A percentile compares a stretch with the other conserved stretches of the same genome.
These are phyloP conservation scores for Scenedesmus sp. DNA, from an alignment of 163 green algal genomes.

Conservation along the genomic window DNA sequence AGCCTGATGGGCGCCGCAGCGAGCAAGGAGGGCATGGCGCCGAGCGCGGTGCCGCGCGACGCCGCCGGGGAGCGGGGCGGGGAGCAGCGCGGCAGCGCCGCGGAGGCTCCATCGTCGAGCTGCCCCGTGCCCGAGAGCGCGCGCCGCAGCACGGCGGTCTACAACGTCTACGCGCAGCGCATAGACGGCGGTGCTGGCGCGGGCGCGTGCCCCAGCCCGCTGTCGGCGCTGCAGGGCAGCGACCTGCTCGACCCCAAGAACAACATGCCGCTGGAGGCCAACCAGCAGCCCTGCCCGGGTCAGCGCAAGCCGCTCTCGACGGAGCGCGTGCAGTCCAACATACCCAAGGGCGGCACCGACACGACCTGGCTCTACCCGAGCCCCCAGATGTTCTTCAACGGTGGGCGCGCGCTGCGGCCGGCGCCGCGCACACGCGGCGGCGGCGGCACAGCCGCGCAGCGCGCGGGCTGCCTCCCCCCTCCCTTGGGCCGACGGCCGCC, in stretches of 20 bases:
- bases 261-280: slow-evolving; percentile 91
- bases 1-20: slow-evolving; percentile 21
- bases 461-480: too few species aligned
- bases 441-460: too few species aligned
- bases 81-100: neutral
- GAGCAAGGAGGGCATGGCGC: neutral
- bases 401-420: too few species aligned
- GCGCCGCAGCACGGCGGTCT: slow-evolving; percentile 70
- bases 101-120: neutral
- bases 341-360: slow-evolving; percentile 93
- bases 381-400: slow-evolving; percentile 99
- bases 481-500: too few species aligned
- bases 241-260: slow-evolving; percentile 83
- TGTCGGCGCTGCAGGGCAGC: slow-evolving; percentile 38
- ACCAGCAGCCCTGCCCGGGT: slow-evolving; percentile 87
- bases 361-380: slow-evolving; percentile 93
- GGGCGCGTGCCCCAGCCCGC: slow-evolving; percentile 1
- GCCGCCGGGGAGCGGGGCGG: neutral
- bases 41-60: too few species aligned
- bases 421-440: too few species aligned
- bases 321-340: slow-evolving; percentile 78
- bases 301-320: slow-evolving; percentile 86
- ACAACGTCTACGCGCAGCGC: slow-evolving; percentile 94
- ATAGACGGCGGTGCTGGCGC: too few species aligned
- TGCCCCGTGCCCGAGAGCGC: slow-evolving; percentile 72